Percentiles rank a stretch among this genome's conserved stretches.
Evolutionary conservation across 2,329 filamentous ascomycete genomes (phyloP).

Genomic region (Alternaria hordeiaustralica): DNA sequence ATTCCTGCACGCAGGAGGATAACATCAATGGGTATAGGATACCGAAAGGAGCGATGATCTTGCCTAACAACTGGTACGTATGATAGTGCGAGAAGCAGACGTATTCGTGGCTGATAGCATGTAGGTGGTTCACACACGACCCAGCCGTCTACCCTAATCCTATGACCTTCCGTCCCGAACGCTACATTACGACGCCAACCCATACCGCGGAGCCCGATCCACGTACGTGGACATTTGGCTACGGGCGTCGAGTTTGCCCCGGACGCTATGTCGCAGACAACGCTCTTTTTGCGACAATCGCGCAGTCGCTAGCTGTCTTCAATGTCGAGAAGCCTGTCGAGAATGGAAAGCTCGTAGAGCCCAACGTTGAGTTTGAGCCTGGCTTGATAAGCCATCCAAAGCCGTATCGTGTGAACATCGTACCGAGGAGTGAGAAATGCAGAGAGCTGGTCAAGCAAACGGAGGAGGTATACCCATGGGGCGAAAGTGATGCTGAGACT

Average conservation of each 20-base stretch:
- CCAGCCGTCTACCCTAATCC: constrained; percentile 48
- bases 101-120: background rate
- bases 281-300: constrained; percentile 52
- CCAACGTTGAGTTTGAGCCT: constrained; percentile 44
- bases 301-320: constrained; percentile 57
- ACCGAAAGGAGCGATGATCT: constrained; percentile 49
- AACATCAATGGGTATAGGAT: constrained; percentile 50
- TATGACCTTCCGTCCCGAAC: constrained; percentile 53
- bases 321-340: constrained; percentile 49
- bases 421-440: constrained; percentile 44
- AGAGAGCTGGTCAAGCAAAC: constrained; percentile 41
- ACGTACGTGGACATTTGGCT: constrained; percentile 47
- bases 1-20: constrained; percentile 44
- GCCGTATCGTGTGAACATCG: constrained; percentile 45
- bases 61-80: constrained; percentile 51
- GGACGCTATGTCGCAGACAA: constrained; percentile 52
- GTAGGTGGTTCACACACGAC: constrained; percentile 53
- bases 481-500: constrained; percentile 47
- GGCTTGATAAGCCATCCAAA: constrained; percentile 51
- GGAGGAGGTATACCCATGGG: constrained; percentile 49
- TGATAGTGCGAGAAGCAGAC: too few relatives aligned
- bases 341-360: constrained; percentile 49
- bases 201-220: constrained; percentile 51
- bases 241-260: constrained; percentile 54
- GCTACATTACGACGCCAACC: constrained; percentile 47